Evolutionary conservation across 2,329 filamentous ascomycete species (phyloP).

Genomic region (Rhynchosporium graminicola): DNA sequence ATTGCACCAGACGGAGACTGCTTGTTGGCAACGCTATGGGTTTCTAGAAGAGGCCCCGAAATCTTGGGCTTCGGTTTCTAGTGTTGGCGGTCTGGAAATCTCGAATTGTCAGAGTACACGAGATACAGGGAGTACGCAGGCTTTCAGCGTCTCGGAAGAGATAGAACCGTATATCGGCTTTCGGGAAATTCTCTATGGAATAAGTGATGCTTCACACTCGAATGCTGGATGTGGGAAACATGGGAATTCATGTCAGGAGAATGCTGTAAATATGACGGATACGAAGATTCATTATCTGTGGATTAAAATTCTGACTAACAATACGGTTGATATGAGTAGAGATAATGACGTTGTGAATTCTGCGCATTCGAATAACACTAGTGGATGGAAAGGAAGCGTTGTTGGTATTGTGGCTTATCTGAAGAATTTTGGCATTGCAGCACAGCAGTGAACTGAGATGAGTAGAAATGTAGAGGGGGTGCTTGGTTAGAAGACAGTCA

Average conservation of each 20-base stretch:
- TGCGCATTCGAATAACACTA: neutral
- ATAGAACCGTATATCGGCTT: conserved; percentile 24
- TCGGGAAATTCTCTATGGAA: conserved; percentile 43
- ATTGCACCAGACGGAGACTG: conserved; percentile 25
- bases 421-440: neutral
- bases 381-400: conserved; percentile 8
- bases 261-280: conserved; percentile 5
- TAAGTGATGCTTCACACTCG: neutral
- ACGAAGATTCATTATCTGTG: neutral
- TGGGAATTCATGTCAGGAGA: conserved; percentile 37
- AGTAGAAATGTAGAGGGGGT: neutral
- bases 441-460: neutral
- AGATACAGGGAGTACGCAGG: conserved; percentile 31
- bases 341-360: conserved; percentile 3
- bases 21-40: conserved; percentile 35
- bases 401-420: conserved; percentile 3
- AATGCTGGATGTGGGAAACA: neutral
- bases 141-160: too few species aligned
- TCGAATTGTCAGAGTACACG: conserved; percentile 33
- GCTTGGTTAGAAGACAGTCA: neutral
- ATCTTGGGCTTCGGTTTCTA: conserved; percentile 42
- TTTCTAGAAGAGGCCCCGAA: conserved; percentile 42
- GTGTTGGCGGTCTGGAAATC: conserved; percentile 39
- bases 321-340: conserved; percentile 9
- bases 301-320: conserved; percentile 11